Conservation (phyloP, 2,329 filamentous ascomycete genomes). For the Acrocalymma vagum region DNA sequence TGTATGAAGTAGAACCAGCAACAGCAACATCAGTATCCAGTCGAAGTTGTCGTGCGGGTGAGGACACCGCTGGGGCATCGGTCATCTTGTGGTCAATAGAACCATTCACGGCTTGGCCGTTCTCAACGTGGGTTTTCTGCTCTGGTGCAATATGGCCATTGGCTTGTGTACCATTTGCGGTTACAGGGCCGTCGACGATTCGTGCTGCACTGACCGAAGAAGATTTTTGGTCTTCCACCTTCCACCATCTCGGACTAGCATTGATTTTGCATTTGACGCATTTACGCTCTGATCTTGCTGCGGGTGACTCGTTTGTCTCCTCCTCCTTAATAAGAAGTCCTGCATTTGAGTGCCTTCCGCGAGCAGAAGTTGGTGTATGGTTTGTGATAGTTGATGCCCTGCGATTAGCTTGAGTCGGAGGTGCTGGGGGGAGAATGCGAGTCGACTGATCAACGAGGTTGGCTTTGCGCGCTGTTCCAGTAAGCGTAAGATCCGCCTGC, state of each 20-base stretch:
- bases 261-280: slow-evolving; percentile 65
- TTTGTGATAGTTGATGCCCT: slow-evolving; percentile 50
- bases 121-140: slow-evolving; percentile 22
- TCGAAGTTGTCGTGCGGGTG: slow-evolving; percentile 22
- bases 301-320: slow-evolving; percentile 38
- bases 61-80: slow-evolving; percentile 35
- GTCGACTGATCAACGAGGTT: slow-evolving; percentile 76
- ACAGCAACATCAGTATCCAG: slow-evolving; percentile 32
- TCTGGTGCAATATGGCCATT: slow-evolving; percentile 20
- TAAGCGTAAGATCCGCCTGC: slow-evolving; percentile 89
- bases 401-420: slow-evolving; percentile 40
- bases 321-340: slow-evolving; percentile 48
- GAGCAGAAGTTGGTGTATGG: slow-evolving; percentile 42
- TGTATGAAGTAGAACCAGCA: slow-evolving; percentile 30
- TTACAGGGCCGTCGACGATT: slow-evolving; percentile 28
- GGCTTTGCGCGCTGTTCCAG: slow-evolving; percentile 92
- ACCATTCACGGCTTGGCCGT: slow-evolving; percentile 29
- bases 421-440: slow-evolving; percentile 48
- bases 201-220: slow-evolving; percentile 14
- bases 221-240: slow-evolving; percentile 29
- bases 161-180: slow-evolving; percentile 28
- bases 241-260: slow-evolving; percentile 71
- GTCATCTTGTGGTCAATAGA: slow-evolving; percentile 36
- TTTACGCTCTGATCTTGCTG: slow-evolving; percentile 42
- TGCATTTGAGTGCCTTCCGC: slow-evolving; percentile 44